phyloP scores from a whole-genome alignment of 192 early-diverging fungal species.

The Gamsiella multidivaricata region DNA sequence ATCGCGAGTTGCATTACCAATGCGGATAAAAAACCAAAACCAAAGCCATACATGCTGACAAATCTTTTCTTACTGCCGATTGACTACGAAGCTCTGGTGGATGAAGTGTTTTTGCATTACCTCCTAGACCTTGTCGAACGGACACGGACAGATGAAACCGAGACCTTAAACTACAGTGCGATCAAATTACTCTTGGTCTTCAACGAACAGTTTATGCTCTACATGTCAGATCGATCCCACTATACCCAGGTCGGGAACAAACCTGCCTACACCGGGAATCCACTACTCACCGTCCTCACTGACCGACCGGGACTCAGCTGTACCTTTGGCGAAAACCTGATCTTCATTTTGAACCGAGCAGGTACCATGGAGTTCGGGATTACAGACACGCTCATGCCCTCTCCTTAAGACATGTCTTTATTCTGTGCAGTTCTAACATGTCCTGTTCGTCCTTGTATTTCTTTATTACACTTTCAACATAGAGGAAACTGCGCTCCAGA shows the following conservation, averaged over 20 bases:
- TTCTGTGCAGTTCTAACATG: too few species aligned
- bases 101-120: constrained; percentile 58
- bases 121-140: constrained; percentile 69
- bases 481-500: constrained; percentile 65
- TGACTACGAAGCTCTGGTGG: constrained; percentile 57
- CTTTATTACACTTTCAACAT: background rate
- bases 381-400: too few species aligned
- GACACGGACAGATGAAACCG: constrained; percentile 63
- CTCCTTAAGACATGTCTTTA: too few species aligned
- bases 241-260: background rate
- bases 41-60: background rate
- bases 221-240: constrained; percentile 26
- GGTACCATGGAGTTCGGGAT: too few species aligned
- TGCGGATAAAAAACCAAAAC: background rate
- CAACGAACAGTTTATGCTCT: constrained; percentile 76
- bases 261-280: constrained; percentile 42
- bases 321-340: constrained; percentile 88
- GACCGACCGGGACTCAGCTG: constrained; percentile 68
- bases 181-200: constrained; percentile 70
- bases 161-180: constrained; percentile 62
- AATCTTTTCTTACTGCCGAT: background rate
- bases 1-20: background rate
- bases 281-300: constrained; percentile 60
- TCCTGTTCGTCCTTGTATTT: background rate
- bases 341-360: constrained; percentile 92